Conservation (phyloP, 768 basidiomycete species). For the Boletus insuetus region DNA sequence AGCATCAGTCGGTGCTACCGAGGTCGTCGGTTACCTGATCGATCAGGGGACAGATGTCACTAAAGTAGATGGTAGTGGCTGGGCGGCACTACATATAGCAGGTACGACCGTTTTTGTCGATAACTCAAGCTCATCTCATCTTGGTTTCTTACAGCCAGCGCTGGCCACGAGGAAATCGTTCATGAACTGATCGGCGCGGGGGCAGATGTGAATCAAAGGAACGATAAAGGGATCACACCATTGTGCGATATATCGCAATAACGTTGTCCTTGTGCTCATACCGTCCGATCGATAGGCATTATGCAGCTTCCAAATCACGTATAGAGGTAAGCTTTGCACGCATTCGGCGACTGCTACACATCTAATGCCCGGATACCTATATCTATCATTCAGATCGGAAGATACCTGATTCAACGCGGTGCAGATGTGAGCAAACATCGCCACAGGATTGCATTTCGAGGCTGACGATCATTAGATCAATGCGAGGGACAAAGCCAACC, state of each 20-base stretch:
- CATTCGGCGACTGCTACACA: slow-evolving; percentile 20
- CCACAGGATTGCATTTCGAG: slow-evolving; percentile 29
- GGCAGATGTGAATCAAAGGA: slow-evolving; percentile 75
- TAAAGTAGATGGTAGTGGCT: slow-evolving; percentile 62
- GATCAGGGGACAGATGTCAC: slow-evolving; percentile 68
- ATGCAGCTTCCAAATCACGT: slow-evolving; percentile 89
- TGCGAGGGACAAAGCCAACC: slow-evolving; percentile 89
- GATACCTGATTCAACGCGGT: slow-evolving; percentile 77
- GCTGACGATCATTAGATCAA: slow-evolving; percentile 68
- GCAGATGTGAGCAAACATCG: slow-evolving; percentile 72
- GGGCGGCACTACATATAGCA: slow-evolving; percentile 81
- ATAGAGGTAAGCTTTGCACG: slow-evolving; percentile 57
- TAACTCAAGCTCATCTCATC: not conserved
- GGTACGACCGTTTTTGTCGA: slow-evolving; percentile 37
- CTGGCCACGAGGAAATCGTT: slow-evolving; percentile 73
- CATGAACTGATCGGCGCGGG: slow-evolving; percentile 79
- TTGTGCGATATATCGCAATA: slow-evolving; percentile 48
- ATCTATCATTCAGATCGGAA: slow-evolving; percentile 67
- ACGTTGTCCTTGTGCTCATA: slow-evolving; percentile 1
- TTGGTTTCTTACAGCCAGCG: slow-evolving; percentile 54
- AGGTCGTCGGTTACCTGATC: slow-evolving; percentile 65
- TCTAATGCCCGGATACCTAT: slow-evolving; percentile 25
- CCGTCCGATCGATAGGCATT: slow-evolving; percentile 56
- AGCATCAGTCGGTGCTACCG: slow-evolving; percentile 67
- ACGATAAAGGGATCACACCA: slow-evolving; percentile 80